A percentile compares a stretch with the other conserved stretches of the same genome.
Evolutionary conservation across 129 eudicot species (phyloP).

Genomic region (Lonicera japonica): DNA sequence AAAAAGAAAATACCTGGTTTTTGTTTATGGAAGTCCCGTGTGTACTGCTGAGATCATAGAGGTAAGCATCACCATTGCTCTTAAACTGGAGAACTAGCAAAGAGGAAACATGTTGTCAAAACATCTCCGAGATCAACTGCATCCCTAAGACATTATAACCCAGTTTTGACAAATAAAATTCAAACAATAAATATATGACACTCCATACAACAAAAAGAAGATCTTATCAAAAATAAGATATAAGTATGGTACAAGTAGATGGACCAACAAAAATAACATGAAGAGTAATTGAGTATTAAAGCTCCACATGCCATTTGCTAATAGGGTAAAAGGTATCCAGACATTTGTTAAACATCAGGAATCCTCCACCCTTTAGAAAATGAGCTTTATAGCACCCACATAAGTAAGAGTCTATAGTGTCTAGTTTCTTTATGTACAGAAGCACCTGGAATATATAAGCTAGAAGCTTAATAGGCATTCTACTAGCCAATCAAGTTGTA

Average conservation of each 20-base stretch:
- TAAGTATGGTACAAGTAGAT: not conserved
- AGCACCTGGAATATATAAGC: not conserved
- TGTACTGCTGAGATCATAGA: constrained; percentile 92
- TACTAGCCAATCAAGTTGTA: not conserved
- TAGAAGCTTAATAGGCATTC: no score
- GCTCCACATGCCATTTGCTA: not conserved
- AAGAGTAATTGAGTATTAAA: not conserved
- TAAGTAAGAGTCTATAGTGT: not conserved
- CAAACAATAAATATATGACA: not conserved
- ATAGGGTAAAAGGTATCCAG: no score
- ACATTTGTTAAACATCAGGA: no score
- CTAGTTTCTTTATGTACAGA: not conserved
- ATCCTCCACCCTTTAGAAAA: not conserved
- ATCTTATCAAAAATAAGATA: not conserved
- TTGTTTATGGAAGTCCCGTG: constrained; percentile 91
- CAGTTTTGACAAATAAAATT: not conserved
- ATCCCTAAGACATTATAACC: not conserved
- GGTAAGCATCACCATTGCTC: constrained; percentile 63
- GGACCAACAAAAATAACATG: not conserved
- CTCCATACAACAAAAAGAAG: not conserved
- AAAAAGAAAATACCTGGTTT: constrained; percentile 53
- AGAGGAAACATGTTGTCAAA: constrained; percentile 10
- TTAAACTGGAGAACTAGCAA: constrained; percentile 86
- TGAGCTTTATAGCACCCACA: not conserved
- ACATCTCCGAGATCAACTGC: constrained; percentile 5